Evolutionary conservation across 305 asterid species (phyloP), one percentile per base, ranked within the genome.

Genomic region (Solanum hybrid): DNA sequence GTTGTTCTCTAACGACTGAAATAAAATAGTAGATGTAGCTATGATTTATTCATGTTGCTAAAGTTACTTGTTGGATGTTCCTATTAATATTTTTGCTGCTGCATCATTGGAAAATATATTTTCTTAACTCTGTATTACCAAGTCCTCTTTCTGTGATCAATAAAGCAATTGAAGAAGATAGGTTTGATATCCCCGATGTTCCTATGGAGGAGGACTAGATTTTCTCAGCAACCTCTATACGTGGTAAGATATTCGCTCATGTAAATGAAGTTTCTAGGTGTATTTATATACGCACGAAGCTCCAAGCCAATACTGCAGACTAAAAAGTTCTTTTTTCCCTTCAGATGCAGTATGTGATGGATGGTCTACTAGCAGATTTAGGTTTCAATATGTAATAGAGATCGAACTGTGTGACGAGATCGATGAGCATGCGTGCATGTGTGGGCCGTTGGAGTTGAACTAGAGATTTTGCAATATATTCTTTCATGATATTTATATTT

Each of bases 161-260:
- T 79, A 95, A 94, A 91, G 88, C 94, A 38, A 92, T 95, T 51
- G 93, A 92, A 90, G 97, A 95, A 92, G 98, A 95, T 91, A 94
- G 97, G 92, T 94, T 94, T 72, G 96, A 95, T 88, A 90, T 95
- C 88, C 98, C 98, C 2, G 95, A 94, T 27, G 97, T 95, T 75
- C 98, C 97, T 27, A 95, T 95, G 98, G 98, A 95, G 90, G 98
- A 95, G 91, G 98, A 95, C 89, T 95, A 90, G 90, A 60, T 64
- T 78, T 73, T 34, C 29, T 29, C 86, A 24, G 89, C 17, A 24
- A 84, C 76, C 42, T 76, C 29, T 89, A 26, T 42, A 14, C 34
- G 13, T 31, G 64, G 85, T 87, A 87, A 87, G 87, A 82, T 45
- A 45, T 17, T 82, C 10, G 2, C 32, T 29, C 38, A 5, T 42